A percentile compares a stretch with the other conserved stretches of the same genome.
These are phyloP conservation scores for Fusarium redolens DNA, from an alignment of 2,329 filamentous ascomycete genomes.

Conservation along the genomic window DNA sequence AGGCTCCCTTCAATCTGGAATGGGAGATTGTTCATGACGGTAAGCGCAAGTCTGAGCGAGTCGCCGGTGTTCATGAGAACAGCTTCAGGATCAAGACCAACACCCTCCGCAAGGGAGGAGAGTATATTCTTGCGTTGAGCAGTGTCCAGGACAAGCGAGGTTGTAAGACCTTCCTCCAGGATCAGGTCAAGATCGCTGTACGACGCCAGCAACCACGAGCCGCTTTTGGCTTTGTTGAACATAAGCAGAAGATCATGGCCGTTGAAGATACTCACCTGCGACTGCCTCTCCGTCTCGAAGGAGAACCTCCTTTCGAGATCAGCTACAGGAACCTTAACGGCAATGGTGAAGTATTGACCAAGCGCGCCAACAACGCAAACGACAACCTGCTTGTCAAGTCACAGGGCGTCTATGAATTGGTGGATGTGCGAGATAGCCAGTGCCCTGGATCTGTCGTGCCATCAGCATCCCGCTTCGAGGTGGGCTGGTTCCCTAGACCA, in stretches of 20 bases:
- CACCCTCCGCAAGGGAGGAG: conserved; percentile 81
- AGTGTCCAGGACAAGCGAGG: conserved; percentile 87
- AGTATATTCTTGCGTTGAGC: conserved; percentile 87
- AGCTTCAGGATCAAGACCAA: conserved; percentile 80
- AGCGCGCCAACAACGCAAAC: conserved; percentile 69
- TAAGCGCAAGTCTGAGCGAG: conserved; percentile 77
- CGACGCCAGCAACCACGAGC: conserved; percentile 88
- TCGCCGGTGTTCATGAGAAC: conserved; percentile 70
- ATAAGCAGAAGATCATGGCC: conserved; percentile 77
- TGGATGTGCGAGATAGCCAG: conserved; percentile 79
- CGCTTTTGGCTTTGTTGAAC: conserved; percentile 86
- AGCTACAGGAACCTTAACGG: conserved; percentile 77
- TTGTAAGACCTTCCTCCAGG: conserved; percentile 87
- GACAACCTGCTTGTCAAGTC: conserved; percentile 73
- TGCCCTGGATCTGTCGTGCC: conserved; percentile 86
- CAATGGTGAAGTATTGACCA: conserved; percentile 57
- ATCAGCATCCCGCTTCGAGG: conserved; percentile 77
- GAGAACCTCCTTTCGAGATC: conserved; percentile 85
- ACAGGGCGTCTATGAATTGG: conserved; percentile 82
- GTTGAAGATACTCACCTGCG: conserved; percentile 80
- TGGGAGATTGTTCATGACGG: conserved; percentile 94
- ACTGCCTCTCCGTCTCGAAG: conserved; percentile 86
- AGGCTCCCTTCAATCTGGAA: conserved; percentile 88
- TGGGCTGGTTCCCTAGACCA: conserved; percentile 88
- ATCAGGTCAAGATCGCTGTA: conserved; percentile 86